phyloP scores from a whole-genome alignment of 306 rosid species.

The Urtica urens region DNA sequence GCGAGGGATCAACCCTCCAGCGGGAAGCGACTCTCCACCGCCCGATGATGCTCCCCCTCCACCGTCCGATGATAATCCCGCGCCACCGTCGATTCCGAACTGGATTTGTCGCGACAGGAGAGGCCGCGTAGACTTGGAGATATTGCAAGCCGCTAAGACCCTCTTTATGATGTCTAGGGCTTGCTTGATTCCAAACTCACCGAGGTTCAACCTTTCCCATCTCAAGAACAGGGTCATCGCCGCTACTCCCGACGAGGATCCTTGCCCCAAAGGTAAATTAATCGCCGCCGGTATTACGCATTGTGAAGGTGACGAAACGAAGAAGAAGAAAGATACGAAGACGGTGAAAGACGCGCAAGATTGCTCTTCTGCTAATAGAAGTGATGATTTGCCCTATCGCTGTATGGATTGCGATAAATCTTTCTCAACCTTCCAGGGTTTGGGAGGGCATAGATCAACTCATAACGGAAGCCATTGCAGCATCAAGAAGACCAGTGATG shows the following conservation, averaged over 20 bases:
- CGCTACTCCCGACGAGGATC: too few relatives aligned
- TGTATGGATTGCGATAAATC: constrained; percentile 18
- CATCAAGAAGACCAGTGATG: neutral
- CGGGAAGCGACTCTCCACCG: too few relatives aligned
- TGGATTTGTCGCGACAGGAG: too few relatives aligned
- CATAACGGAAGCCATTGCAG: constrained; percentile 11
- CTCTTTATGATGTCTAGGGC: constrained; percentile 3
- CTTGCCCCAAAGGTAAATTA: too few relatives aligned
- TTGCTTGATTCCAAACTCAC: neutral
- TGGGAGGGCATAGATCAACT: constrained; percentile 33
- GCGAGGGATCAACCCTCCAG: constrained; percentile 23
- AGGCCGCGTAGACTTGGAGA: constrained; percentile 2
- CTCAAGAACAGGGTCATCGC: too few relatives aligned
- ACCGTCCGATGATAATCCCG: neutral
- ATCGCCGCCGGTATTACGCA: too few relatives aligned
- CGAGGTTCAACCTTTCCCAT: too few relatives aligned
- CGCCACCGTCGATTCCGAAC: neutral
- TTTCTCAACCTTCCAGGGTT: constrained; percentile 17
- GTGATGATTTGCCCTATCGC: neutral
- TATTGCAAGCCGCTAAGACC: neutral
- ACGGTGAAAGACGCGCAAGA: neutral
- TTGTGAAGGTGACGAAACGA: too few relatives aligned
- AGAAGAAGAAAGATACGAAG: neutral
- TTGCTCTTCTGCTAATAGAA: too few relatives aligned
- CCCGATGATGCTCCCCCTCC: neutral